phyloP scores from a whole-genome alignment of 345 rosid genomes.

The Capsella bursapastoris region DNA sequence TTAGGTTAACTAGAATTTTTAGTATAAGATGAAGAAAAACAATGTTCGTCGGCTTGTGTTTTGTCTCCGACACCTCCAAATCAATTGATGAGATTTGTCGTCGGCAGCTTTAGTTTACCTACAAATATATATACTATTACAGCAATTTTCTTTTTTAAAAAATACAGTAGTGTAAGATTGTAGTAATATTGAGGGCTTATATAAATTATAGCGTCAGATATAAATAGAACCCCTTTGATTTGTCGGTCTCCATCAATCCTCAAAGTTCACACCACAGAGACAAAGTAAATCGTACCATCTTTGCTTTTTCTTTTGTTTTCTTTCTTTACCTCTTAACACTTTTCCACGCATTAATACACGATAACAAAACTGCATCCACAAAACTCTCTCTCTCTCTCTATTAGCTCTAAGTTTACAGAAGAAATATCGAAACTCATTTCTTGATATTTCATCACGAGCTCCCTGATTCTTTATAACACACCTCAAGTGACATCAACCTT shows the following conservation, averaged over 20 bases:
- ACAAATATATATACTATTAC: not conserved
- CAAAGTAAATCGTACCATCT: conserved; percentile 42
- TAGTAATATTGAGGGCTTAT: not conserved
- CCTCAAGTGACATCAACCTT: not conserved
- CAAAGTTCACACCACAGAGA: conserved; percentile 40
- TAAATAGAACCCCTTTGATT: conserved; percentile 5
- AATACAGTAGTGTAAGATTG: not conserved
- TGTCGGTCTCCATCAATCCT: conserved; percentile 39
- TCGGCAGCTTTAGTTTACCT: conserved; percentile 13
- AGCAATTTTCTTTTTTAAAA: not conserved
- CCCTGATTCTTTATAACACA: not conserved
- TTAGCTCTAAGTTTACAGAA: not conserved
- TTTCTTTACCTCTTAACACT: conserved; percentile 20
- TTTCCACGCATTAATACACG: conserved; percentile 41
- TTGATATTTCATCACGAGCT: conserved; percentile 28
- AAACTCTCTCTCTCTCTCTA: conserved; percentile 20
- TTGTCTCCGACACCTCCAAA: conserved; percentile 38
- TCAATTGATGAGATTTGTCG: conserved; percentile 21
- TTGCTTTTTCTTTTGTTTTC: conserved; percentile 39
- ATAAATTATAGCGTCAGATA: too few relatives aligned
- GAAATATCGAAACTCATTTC: conserved; percentile 20
- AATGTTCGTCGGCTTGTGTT: conserved; percentile 28
- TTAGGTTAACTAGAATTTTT: conserved; percentile 12
- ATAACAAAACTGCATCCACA: conserved; percentile 4
- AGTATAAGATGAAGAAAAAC: not conserved